These are phyloP conservation scores for Talaromyces sp. DNA, from an alignment of 2,329 filamentous ascomycete species.

Conservation along the genomic window DNA sequence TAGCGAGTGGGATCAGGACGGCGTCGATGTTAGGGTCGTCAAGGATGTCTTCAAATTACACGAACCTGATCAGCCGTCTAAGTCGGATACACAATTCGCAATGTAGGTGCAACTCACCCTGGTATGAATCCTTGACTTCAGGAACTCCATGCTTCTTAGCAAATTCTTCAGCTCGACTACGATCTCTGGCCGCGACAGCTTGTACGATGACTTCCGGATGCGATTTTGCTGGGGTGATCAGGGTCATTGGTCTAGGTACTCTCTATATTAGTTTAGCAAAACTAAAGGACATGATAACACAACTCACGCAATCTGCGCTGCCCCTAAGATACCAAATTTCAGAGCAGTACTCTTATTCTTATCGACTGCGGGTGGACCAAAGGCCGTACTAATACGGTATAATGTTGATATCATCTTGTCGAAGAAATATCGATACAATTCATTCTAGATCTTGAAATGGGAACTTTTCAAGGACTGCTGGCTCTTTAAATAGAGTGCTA, in stretches of 20 bases:
- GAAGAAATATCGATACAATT: not conserved
- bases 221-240: slow-evolving; percentile 44
- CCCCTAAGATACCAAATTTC: slow-evolving; percentile 4
- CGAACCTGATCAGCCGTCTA: not conserved
- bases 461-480: not conserved
- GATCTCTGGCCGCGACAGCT: slow-evolving; percentile 50
- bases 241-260: slow-evolving; percentile 14
- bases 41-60: slow-evolving; percentile 8
- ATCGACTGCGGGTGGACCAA: not conserved
- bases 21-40: slow-evolving; percentile 32
- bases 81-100: slow-evolving; percentile 13
- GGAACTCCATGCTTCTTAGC: slow-evolving; percentile 50
- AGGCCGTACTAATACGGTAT: not conserved
- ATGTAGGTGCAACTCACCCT: slow-evolving; percentile 41
- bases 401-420: not conserved
- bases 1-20: slow-evolving; percentile 45
- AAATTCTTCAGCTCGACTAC: slow-evolving; percentile 42
- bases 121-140: slow-evolving; percentile 45
- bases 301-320: slow-evolving; percentile 7
- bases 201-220: slow-evolving; percentile 52
- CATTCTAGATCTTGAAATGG: not conserved
- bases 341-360: slow-evolving; percentile 2
- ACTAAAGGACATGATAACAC: not conserved
- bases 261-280: not conserved
- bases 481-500: not conserved